Conservation (phyloP, 306 rosid genomes). For the cucumber (Cucumis sativus) region DNA sequence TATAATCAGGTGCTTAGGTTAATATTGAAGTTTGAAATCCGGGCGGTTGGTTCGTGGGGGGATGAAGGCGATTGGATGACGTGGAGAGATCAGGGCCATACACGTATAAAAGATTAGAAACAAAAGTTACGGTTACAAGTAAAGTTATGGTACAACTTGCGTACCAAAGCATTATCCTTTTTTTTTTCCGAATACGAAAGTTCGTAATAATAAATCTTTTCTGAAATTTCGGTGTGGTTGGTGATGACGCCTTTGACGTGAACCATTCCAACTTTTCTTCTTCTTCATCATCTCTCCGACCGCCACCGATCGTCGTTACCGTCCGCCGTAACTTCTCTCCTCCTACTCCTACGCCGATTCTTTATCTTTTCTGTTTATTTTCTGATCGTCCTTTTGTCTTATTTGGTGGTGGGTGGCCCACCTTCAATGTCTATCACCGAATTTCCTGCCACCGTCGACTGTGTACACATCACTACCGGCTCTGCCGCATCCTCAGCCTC, state of each 20-base stretch:
- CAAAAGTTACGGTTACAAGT: background rate
- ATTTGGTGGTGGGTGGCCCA: slow-evolving; percentile 28
- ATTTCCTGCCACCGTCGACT: slow-evolving; percentile 37
- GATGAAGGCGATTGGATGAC: background rate
- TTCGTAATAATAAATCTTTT: background rate
- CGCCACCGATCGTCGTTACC: background rate
- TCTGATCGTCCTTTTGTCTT: background rate
- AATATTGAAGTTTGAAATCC: background rate
- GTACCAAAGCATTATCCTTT: background rate
- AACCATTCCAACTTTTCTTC: background rate
- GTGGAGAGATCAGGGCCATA: background rate
- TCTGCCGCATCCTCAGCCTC: background rate
- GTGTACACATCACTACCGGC: slow-evolving; percentile 28
- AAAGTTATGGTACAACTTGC: background rate
- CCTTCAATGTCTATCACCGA: slow-evolving; percentile 59
- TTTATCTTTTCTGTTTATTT: background rate
- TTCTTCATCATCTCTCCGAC: background rate
- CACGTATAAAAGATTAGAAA: background rate
- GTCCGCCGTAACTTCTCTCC: background rate
- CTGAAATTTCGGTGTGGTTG: background rate
- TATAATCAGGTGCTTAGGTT: too few species aligned
- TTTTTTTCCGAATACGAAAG: background rate
- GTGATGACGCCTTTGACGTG: background rate
- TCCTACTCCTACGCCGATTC: background rate
- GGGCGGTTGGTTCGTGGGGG: background rate